Evolutionary conservation across 108 stramenopile genomes (phyloP).

Genomic region (Cylindrotheca closterium): DNA sequence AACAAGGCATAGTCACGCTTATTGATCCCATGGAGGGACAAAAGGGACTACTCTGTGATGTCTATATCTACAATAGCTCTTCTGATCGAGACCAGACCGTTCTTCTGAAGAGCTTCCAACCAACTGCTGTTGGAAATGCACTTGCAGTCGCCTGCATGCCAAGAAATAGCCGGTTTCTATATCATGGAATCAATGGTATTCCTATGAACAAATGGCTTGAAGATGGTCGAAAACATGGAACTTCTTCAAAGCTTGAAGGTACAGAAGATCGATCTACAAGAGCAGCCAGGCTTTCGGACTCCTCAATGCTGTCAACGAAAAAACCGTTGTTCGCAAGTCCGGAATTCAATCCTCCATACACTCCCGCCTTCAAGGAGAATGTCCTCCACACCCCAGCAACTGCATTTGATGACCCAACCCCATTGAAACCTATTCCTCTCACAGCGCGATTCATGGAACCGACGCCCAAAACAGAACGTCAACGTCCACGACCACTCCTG

Average conservation of each 20-base stretch:
- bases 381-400: not conserved
- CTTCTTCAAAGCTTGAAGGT: slow-evolving; percentile 1
- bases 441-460: not conserved
- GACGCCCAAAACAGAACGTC: not conserved
- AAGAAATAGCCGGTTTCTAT: slow-evolving; percentile 19
- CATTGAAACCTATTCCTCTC: not conserved
- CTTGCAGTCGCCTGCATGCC: slow-evolving; percentile 26
- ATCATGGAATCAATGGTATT: slow-evolving; percentile 5
- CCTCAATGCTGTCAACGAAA: not conserved
- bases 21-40: slow-evolving; percentile 3
- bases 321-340: not conserved
- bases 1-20: slow-evolving; percentile 17
- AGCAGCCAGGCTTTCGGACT: not conserved
- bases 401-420: not conserved
- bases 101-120: slow-evolving; percentile 7
- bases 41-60: slow-evolving; percentile 28
- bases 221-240: slow-evolving; percentile 13
- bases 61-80: slow-evolving; percentile 28
- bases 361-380: not conserved
- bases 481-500: not conserved
- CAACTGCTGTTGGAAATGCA: slow-evolving; percentile 8
- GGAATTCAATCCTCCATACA: not conserved
- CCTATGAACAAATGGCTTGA: slow-evolving; percentile 12
- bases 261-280: not conserved
- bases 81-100: slow-evolving; percentile 8